Percentiles rank a stretch among this genome's conserved stretches.
These are phyloP conservation scores for Russula griseocarnosa DNA, from an alignment of 768 basidiomycete species.

Conservation along the genomic window DNA sequence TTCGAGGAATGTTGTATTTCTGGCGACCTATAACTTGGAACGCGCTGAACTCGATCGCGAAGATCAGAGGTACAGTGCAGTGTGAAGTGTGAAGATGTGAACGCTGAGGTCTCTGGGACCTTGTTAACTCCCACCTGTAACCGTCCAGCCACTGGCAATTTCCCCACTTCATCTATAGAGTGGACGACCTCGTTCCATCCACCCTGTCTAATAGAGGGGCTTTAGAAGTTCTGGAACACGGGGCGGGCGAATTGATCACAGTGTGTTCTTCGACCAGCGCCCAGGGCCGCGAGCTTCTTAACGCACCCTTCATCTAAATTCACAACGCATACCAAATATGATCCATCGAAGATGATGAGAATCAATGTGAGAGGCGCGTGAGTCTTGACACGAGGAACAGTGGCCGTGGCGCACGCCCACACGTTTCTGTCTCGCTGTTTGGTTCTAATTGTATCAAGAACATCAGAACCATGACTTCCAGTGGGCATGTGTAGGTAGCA, in stretches of 20 bases:
- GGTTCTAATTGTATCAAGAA: too few relatives aligned
- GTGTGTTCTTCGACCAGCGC: background rate
- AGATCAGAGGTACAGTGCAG: background rate
- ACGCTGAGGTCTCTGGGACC: background rate
- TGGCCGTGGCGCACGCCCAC: background rate
- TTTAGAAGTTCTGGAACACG: background rate
- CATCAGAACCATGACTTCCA: background rate
- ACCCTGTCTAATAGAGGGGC: background rate
- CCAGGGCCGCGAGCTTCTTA: background rate
- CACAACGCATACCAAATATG: background rate
- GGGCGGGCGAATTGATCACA: background rate
- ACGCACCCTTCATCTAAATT: background rate
- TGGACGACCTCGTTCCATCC: background rate
- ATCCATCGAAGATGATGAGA: background rate
- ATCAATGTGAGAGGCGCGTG: too few relatives aligned
- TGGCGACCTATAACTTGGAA: background rate
- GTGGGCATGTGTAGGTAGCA: background rate
- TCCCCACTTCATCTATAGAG: background rate
- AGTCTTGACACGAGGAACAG: background rate
- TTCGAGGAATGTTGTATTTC: background rate
- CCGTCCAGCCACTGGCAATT: background rate
- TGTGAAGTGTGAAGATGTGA: background rate
- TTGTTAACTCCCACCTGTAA: background rate
- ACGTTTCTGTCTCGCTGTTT: background rate
- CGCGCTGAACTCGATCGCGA: background rate